Evolutionary conservation across 345 rosid species (phyloP).

Genomic region (Pseudoturritis turrita): DNA sequence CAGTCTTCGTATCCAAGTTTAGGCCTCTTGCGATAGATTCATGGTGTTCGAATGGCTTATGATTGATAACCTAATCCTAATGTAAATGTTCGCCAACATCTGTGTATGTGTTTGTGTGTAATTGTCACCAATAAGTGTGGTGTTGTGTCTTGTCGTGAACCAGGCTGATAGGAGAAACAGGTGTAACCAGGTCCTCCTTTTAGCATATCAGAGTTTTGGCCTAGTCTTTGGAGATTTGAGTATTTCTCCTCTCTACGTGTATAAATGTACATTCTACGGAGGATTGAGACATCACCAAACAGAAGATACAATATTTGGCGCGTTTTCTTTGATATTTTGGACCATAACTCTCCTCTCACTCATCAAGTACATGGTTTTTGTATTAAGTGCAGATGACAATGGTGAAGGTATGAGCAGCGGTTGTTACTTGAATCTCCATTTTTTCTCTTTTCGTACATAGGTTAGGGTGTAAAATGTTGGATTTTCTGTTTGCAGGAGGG

Average conservation of each 20-base stretch:
- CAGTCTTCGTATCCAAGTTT: background rate
- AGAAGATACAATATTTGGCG: constrained; percentile 74
- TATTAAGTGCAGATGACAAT: constrained; percentile 67
- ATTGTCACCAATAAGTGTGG: background rate
- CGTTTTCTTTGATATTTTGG: constrained; percentile 86
- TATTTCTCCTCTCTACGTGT: constrained; percentile 87
- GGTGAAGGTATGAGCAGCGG: constrained; percentile 62
- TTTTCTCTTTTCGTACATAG: background rate
- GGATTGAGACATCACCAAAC: constrained; percentile 45
- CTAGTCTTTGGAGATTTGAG: constrained; percentile 68
- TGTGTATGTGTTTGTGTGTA: background rate
- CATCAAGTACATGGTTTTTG: constrained; percentile 62
- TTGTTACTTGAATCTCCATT: background rate
- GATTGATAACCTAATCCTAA: background rate
- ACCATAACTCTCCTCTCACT: constrained; percentile 70
- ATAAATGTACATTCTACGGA: constrained; percentile 73
- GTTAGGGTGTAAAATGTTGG: constrained; percentile 14
- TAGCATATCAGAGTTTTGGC: constrained; percentile 91
- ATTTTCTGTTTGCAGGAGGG: constrained; percentile 65
- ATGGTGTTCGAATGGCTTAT: too few relatives aligned
- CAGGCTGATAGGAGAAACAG: constrained; percentile 59
- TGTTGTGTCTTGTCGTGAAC: constrained; percentile 22
- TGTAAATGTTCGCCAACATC: background rate
- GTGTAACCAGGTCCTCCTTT: constrained; percentile 46
- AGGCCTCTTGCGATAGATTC: background rate